A percentile compares a stretch with the other conserved stretches of the same genome.
These are phyloP conservation scores for Lolium perenne DNA, from an alignment of 176 grass and related monocot genomes.

Conservation along the genomic window DNA sequence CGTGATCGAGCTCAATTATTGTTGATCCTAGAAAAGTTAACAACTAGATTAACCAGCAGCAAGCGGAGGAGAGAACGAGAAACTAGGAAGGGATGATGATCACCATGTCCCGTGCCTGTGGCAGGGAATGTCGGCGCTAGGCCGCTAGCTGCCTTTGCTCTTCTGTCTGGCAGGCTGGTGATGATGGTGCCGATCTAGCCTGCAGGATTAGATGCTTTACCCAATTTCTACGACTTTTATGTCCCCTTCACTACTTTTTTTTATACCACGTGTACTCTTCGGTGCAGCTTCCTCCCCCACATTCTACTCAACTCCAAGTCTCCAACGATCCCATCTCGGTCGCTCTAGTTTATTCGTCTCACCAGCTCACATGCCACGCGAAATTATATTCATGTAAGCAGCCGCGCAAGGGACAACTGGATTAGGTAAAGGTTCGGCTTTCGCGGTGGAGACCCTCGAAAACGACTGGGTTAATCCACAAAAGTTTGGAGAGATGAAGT, in stretches of 20 bases:
- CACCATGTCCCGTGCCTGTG: not conserved
- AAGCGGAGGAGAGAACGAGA: not conserved
- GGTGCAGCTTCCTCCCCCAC: not conserved
- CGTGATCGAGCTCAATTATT: not conserved
- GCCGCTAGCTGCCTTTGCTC: conserved; percentile 22
- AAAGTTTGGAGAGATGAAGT: not conserved
- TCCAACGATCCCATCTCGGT: conserved; percentile 46
- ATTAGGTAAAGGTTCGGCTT: conserved; percentile 36
- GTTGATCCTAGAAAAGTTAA: not conserved
- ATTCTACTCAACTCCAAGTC: conserved; percentile 12
- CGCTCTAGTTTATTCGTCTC: not conserved
- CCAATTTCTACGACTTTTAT: conserved; percentile 6
- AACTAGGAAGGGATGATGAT: not conserved
- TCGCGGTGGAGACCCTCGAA: not conserved
- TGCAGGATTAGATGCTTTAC: conserved; percentile 23
- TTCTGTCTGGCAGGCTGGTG: not conserved
- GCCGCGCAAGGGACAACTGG: conserved; percentile 22
- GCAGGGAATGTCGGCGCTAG: conserved; percentile 30
- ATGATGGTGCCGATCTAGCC: conserved; percentile 9
- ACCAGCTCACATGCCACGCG: conserved; percentile 15
- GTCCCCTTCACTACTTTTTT: not conserved
- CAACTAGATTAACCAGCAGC: not conserved
- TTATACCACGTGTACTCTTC: no score
- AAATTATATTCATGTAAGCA: not conserved
- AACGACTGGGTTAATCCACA: not conserved